phyloP scores from a whole-genome alignment of 768 basidiomycete species.

The Coprinopsis cinerea region DNA sequence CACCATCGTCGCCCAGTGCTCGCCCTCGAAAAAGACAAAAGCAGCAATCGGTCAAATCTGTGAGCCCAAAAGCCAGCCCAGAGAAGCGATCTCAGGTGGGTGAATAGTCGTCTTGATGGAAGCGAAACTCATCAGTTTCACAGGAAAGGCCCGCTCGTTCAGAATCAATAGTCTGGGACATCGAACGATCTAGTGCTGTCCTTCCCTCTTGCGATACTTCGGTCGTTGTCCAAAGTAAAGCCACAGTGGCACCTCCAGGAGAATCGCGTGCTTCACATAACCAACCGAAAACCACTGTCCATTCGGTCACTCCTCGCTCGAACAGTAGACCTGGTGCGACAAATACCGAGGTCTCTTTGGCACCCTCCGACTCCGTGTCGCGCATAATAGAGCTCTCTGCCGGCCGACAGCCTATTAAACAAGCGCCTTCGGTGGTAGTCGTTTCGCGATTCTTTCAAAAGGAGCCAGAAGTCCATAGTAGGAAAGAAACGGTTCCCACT shows the following conservation, averaged over 20 bases:
- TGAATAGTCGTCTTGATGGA: too few relatives aligned
- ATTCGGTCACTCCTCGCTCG: too few relatives aligned
- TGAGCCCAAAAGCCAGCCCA: too few relatives aligned
- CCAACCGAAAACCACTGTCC: constrained; percentile 1
- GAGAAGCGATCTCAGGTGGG: too few relatives aligned
- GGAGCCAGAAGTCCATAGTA: too few relatives aligned
- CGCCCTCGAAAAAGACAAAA: too few relatives aligned
- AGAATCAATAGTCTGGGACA: constrained; percentile 22
- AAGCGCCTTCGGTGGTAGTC: background rate
- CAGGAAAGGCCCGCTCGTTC: background rate
- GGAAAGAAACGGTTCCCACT: too few relatives aligned
- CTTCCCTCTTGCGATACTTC: constrained; percentile 8
- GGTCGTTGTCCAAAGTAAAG: background rate
- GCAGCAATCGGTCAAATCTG: too few relatives aligned
- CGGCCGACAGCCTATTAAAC: background rate
- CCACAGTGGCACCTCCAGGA: background rate
- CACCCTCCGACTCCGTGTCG: constrained; percentile 1
- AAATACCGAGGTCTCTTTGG: background rate
- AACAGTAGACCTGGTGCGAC: constrained; percentile 10
- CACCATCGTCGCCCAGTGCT: too few relatives aligned
- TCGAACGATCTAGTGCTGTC: constrained; percentile 18
- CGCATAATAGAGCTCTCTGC: background rate
- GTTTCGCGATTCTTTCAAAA: background rate
- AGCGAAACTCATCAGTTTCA: background rate
- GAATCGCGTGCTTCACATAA: background rate